These are phyloP conservation scores for Hypoxylon lienhwacheense DNA, from an alignment of 495 filamentous ascomycete species.

Conservation along the genomic window DNA sequence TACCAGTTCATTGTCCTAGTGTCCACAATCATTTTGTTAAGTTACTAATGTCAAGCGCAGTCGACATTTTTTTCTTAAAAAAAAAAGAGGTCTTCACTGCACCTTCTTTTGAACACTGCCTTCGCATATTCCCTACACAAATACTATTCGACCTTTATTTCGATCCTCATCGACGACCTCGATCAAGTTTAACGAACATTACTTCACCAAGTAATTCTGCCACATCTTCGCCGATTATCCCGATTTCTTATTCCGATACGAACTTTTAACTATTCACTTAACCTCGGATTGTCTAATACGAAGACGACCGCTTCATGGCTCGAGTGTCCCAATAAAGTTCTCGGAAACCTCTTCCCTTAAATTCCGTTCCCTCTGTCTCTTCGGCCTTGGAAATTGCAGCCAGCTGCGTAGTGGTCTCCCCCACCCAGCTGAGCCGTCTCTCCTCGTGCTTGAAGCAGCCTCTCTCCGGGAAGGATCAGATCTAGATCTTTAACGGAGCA, in stretches of 20 bases:
- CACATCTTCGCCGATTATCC: neutral
- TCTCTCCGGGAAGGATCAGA: slow-evolving; percentile 27
- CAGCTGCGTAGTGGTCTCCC: slow-evolving; percentile 32
- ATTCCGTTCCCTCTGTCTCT: slow-evolving; percentile 40
- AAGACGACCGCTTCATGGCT: slow-evolving; percentile 48
- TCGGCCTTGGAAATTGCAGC: slow-evolving; percentile 43
- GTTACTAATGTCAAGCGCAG: slow-evolving; percentile 5
- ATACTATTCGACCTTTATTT: neutral
- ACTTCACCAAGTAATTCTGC: neutral
- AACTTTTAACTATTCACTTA: no score
- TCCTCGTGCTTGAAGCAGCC: slow-evolving; percentile 52
- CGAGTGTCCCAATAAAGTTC: slow-evolving; percentile 44
- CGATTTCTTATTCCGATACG: no score
- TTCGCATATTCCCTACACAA: slow-evolving; percentile 19
- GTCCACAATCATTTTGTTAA: slow-evolving; percentile 7
- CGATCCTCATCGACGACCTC: slow-evolving; percentile 1
- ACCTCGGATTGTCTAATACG: neutral
- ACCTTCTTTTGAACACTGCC: slow-evolving; percentile 23
- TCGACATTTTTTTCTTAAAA: no score
- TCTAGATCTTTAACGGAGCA: slow-evolving; percentile 37
- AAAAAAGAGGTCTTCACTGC: slow-evolving; percentile 28
- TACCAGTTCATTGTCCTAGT: slow-evolving; percentile 7
- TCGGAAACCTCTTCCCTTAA: slow-evolving; percentile 31
- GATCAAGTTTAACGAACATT: neutral
- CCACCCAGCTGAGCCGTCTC: slow-evolving; percentile 32